A percentile compares a stretch with the other conserved stretches of the same genome.
Conservation (phyloP, 2,329 filamentous ascomycete genomes). For the Aureobasidium sp. region DNA sequence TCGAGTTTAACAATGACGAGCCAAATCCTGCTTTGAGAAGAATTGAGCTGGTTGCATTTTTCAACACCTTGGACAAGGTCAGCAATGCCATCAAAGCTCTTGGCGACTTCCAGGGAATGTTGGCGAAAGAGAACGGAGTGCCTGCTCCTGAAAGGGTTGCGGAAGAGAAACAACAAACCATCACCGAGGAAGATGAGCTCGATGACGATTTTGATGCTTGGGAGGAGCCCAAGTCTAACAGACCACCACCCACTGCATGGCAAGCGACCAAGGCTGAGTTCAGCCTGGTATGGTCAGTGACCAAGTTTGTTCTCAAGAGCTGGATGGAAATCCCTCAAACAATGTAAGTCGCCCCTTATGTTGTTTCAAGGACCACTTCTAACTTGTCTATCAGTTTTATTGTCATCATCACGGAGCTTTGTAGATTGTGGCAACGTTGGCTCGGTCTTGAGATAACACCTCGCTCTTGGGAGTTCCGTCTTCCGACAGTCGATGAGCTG, state of each 20-base stretch:
- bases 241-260: slow-evolving; percentile 38
- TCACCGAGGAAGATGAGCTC: slow-evolving; percentile 20
- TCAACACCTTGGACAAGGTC: slow-evolving; percentile 88
- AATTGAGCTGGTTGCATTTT: slow-evolving; percentile 86
- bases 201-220: slow-evolving; percentile 26
- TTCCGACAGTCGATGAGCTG: slow-evolving; percentile 32
- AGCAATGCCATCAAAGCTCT: slow-evolving; percentile 73
- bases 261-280: slow-evolving; percentile 61
- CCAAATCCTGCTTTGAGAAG: slow-evolving; percentile 68
- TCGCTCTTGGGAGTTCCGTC: slow-evolving; percentile 48
- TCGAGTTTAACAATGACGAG: slow-evolving; percentile 74
- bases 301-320: slow-evolving; percentile 58
- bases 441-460: slow-evolving; percentile 53
- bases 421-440: slow-evolving; percentile 55
- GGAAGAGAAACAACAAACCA: slow-evolving; percentile 24
- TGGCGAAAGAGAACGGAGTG: slow-evolving; percentile 26
- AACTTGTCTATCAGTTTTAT: slow-evolving; percentile 24
- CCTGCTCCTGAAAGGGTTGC: slow-evolving; percentile 26
- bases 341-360: slow-evolving; percentile 51
- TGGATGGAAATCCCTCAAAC: slow-evolving; percentile 64
- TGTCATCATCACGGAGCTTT: slow-evolving; percentile 48
- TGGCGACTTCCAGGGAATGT: slow-evolving; percentile 58
- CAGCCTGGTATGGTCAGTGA: slow-evolving; percentile 53
- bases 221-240: slow-evolving; percentile 28
- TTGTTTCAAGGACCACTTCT: slow-evolving; percentile 3